These are phyloP conservation scores for Apiospora phragmitis DNA, from an alignment of 2,329 filamentous ascomycete genomes.

Conservation along the genomic window DNA sequence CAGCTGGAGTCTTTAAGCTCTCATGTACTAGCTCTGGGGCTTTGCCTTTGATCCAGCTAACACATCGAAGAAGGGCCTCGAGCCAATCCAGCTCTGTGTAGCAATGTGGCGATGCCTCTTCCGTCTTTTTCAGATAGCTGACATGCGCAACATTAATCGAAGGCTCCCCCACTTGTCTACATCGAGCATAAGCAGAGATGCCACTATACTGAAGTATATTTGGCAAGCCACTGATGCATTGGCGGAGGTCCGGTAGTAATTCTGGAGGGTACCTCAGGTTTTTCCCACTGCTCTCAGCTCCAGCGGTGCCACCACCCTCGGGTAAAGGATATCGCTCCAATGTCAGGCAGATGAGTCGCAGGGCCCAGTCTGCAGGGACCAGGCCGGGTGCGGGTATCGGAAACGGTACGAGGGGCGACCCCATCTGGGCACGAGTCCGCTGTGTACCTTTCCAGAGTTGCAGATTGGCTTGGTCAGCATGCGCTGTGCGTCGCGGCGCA, in stretches of 20 bases:
- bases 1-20: background rate
- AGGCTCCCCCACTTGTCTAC: background rate
- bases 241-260: background rate
- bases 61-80: conserved; percentile 3
- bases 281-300: background rate
- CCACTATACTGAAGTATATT: background rate
- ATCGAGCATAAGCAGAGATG: background rate
- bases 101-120: background rate
- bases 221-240: background rate
- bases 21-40: background rate
- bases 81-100: conserved; percentile 10
- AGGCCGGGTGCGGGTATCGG: background rate
- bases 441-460: background rate
- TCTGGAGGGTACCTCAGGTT: background rate
- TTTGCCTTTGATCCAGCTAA: conserved; percentile 7
- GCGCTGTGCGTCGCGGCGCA: background rate
- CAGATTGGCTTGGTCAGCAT: background rate
- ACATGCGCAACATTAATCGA: background rate
- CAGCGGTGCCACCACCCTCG: background rate
- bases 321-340: background rate
- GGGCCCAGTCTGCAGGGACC: background rate
- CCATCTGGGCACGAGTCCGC: background rate
- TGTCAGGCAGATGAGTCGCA: background rate
- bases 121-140: background rate
- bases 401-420: background rate